A percentile compares a stretch with the other conserved stretches of the same genome.
phyloP scores from a whole-genome alignment of 2,329 filamentous ascomycete species.

The Allantophomopsis cytisporea region DNA sequence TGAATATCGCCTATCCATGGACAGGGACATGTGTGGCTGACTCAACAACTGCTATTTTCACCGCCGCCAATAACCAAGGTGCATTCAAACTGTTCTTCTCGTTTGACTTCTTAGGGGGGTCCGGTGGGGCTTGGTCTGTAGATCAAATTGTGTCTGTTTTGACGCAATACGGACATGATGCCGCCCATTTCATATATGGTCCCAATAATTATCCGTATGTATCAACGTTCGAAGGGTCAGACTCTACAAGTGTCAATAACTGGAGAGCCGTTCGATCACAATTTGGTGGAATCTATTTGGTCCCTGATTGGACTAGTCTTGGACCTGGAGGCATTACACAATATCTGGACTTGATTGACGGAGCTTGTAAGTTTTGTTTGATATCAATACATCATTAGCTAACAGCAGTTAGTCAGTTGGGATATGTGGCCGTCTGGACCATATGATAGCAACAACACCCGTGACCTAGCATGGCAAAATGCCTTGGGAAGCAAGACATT shows the following conservation, averaged over 20 bases:
- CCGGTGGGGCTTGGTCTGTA: conserved; percentile 14
- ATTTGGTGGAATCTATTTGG: conserved; percentile 18
- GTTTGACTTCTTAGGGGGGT: conserved; percentile 22
- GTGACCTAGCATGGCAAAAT: conserved; percentile 2
- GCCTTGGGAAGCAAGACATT: conserved; percentile 3
- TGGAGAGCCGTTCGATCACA: conserved; percentile 24
- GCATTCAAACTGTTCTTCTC: conserved; percentile 26
- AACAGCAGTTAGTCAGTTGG: conserved; percentile 22
- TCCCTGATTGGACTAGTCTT: conserved; percentile 24
- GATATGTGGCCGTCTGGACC: conserved; percentile 20
- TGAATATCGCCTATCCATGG: conserved; percentile 16
- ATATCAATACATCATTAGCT: conserved; percentile 2
- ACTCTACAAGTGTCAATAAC: conserved; percentile 18
- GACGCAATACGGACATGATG: conserved; percentile 10
- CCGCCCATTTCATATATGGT: conserved; percentile 17
- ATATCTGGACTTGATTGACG: no score
- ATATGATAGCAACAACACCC: conserved; percentile 1
- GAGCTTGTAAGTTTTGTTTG: not conserved
- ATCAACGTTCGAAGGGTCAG: conserved; percentile 31
- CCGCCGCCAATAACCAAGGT: conserved; percentile 14
- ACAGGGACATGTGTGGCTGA: conserved; percentile 1
- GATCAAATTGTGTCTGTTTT: conserved; percentile 14
- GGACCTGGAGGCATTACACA: not conserved
- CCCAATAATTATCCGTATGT: conserved; percentile 23
- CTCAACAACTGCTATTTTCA: conserved; percentile 13